These are phyloP conservation scores for Davidsoniella virescens DNA, from an alignment of 2,329 filamentous ascomycete species.

Conservation along the genomic window DNA sequence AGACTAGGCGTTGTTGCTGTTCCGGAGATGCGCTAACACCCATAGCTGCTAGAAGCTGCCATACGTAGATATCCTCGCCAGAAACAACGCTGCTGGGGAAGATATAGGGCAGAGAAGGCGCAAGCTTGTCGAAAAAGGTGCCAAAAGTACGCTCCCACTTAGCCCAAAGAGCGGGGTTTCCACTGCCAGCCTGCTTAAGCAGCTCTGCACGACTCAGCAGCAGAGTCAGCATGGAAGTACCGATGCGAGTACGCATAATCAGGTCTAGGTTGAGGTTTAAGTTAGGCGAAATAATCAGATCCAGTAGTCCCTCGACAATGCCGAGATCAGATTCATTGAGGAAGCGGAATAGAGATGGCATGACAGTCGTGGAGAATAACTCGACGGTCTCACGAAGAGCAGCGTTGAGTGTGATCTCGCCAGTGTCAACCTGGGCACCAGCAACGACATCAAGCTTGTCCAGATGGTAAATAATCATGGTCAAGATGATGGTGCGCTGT, in stretches of 20 bases:
- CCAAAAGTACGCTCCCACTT: constrained; percentile 79
- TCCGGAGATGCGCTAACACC: constrained; percentile 86
- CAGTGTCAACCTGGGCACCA: constrained; percentile 56
- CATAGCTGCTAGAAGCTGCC: constrained; percentile 92
- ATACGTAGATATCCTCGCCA: constrained; percentile 88
- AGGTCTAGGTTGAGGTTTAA: constrained; percentile 60
- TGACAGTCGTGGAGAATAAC: constrained; percentile 72
- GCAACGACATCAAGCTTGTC: constrained; percentile 84
- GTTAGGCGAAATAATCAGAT: constrained; percentile 52
- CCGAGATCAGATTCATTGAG: constrained; percentile 81
- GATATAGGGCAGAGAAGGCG: constrained; percentile 66
- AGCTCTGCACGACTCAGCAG: constrained; percentile 88
- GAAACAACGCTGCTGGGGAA: constrained; percentile 87
- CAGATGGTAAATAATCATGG: constrained; percentile 87
- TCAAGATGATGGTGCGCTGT: constrained; percentile 86
- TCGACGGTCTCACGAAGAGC: constrained; percentile 82
- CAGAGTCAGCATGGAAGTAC: constrained; percentile 80
- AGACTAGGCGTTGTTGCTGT: constrained; percentile 84
- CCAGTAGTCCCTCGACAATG: constrained; percentile 79
- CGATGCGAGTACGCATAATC: constrained; percentile 76
- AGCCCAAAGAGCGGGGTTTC: constrained; percentile 57
- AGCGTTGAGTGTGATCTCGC: constrained; percentile 55
- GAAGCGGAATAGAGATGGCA: constrained; percentile 78
- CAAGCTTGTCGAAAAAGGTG: constrained; percentile 69
- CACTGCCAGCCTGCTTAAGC: constrained; percentile 63